A percentile compares a stretch with the other conserved stretches of the same genome.
These are phyloP conservation scores for Didymella pomorum DNA, from an alignment of 2,329 filamentous ascomycete genomes.

Conservation along the genomic window DNA sequence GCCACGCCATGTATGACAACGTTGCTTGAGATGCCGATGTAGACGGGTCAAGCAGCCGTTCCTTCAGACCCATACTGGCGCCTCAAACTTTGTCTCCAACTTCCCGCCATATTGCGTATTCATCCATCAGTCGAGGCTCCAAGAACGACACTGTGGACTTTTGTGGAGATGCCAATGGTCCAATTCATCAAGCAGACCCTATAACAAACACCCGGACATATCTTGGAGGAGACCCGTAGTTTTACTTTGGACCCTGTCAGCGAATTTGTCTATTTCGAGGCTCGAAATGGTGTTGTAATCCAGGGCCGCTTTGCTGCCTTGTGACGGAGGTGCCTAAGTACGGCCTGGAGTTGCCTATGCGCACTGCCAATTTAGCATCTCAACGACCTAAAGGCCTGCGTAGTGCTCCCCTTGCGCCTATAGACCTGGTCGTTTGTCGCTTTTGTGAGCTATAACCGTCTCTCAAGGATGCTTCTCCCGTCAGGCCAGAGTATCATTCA, in stretches of 20 bases:
- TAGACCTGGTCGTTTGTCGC: no score
- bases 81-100: background rate
- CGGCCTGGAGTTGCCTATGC: background rate
- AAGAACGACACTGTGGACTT: background rate
- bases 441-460: no score
- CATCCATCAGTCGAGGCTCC: background rate
- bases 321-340: background rate
- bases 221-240: conserved; percentile 6
- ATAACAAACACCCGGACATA: background rate
- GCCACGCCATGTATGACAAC: background rate
- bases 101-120: background rate
- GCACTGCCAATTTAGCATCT: background rate
- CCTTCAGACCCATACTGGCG: background rate
- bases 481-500: background rate
- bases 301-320: background rate
- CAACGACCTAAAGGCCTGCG: background rate
- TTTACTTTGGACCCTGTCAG: background rate
- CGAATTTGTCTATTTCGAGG: background rate
- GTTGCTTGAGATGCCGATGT: background rate
- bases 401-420: no score
- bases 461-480: no score
- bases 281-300: background rate
- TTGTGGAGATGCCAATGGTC: conserved; percentile 16
- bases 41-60: conserved; percentile 2
- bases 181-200: background rate